Conservation (phyloP, 2,329 filamentous ascomycete species). For the Fusarium scirpi region DNA sequence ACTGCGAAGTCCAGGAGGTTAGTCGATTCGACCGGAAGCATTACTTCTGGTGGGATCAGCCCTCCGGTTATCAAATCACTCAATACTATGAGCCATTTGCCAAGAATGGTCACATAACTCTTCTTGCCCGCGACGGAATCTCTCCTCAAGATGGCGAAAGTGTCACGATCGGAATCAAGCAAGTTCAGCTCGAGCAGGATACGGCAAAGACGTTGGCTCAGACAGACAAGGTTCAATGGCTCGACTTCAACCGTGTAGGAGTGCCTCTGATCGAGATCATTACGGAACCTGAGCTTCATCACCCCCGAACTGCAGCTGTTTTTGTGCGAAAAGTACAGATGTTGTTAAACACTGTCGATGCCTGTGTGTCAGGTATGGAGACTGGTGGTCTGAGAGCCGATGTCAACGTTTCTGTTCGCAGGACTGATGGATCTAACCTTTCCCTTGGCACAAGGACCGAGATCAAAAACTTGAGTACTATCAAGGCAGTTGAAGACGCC, state of each 20-base stretch:
- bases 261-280: constrained; percentile 96
- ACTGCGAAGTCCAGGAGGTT: constrained; percentile 79
- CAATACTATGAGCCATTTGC: constrained; percentile 87
- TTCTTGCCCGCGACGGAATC: constrained; percentile 83
- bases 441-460: constrained; percentile 87
- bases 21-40: constrained; percentile 97
- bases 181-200: constrained; percentile 97
- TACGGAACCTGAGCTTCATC: constrained; percentile 87
- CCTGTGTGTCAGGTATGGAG: constrained; percentile 94
- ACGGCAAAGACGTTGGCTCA: constrained; percentile 93
- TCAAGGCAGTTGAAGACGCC: constrained; percentile 95
- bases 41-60: constrained; percentile 99
- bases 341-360: constrained; percentile 81
- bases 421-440: constrained; percentile 57
- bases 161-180: constrained; percentile 85
- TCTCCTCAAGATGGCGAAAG: constrained; percentile 76
- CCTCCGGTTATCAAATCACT: constrained; percentile 95
- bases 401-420: constrained; percentile 91
- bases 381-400: constrained; percentile 90
- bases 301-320: constrained; percentile 87
- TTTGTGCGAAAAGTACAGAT: constrained; percentile 90
- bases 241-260: constrained; percentile 95
- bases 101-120: constrained; percentile 75
- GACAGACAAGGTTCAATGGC: constrained; percentile 76
- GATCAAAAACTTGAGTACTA: constrained; percentile 96